phyloP scores from a whole-genome alignment of 2,329 filamentous ascomycete genomes.

The Xylaria sp. region DNA sequence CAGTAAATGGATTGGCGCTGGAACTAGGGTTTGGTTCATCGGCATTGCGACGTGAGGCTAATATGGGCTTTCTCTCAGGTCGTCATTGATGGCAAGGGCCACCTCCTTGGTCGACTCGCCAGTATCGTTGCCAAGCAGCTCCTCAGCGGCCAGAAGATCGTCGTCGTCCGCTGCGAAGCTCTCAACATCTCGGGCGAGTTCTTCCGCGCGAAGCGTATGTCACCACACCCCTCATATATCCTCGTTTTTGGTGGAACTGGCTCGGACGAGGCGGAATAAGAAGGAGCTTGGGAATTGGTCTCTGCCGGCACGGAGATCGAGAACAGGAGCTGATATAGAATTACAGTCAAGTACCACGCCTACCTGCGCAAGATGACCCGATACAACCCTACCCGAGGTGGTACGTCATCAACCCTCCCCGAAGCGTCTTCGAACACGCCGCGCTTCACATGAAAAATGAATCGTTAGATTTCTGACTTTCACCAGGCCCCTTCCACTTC shows the following conservation, averaged over 20 bases:
- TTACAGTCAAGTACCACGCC: slow-evolving; percentile 98
- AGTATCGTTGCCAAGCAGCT: slow-evolving; percentile 99
- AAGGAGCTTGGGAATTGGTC: slow-evolving; percentile 18
- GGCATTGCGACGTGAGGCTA: slow-evolving; percentile 33
- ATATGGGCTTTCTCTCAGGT: slow-evolving; percentile 59
- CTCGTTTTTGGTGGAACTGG: slow-evolving; percentile 6
- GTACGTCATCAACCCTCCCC: slow-evolving; percentile 57
- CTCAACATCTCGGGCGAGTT: slow-evolving; percentile 99
- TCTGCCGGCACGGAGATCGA: slow-evolving; percentile 2
- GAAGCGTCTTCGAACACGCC: slow-evolving; percentile 22
- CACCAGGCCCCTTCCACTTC: slow-evolving; percentile 96
- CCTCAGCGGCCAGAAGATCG: slow-evolving; percentile 98
- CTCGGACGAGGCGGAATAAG: slow-evolving; percentile 2
- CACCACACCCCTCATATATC: slow-evolving; percentile 31
- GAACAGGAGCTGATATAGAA: slow-evolving; percentile 49
- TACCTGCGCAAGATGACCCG: slow-evolving; percentile 99
- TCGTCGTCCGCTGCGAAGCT: slow-evolving; percentile 97
- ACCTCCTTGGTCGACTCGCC: slow-evolving; percentile 98
- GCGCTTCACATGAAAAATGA: not conserved
- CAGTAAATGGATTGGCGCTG: not conserved
- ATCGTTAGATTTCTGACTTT: slow-evolving; percentile 38
- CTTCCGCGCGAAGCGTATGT: slow-evolving; percentile 99
- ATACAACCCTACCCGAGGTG: slow-evolving; percentile 99
- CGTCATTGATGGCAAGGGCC: slow-evolving; percentile 99
- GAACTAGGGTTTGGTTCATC: not conserved